These are phyloP conservation scores for Mycena indigotica DNA, from an alignment of 768 basidiomycete genomes.

Conservation along the genomic window DNA sequence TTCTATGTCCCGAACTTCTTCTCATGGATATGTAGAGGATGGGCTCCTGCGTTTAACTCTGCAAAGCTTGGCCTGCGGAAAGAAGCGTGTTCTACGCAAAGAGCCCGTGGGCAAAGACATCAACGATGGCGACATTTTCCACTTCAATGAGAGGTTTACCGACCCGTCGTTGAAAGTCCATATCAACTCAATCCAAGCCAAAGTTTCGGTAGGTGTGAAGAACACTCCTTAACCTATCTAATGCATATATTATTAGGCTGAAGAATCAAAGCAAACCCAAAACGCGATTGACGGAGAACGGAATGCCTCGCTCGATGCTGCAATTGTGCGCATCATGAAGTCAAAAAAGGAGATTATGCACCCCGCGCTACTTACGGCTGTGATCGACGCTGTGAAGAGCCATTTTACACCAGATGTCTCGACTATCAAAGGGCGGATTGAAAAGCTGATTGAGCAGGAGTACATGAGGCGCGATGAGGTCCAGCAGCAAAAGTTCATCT, in stretches of 20 bases:
- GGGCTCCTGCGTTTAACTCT: slow-evolving; percentile 79
- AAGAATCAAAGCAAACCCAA: slow-evolving; percentile 84
- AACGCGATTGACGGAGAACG: slow-evolving; percentile 85
- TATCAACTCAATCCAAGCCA: slow-evolving; percentile 95
- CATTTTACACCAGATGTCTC: slow-evolving; percentile 86
- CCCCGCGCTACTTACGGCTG: slow-evolving; percentile 77
- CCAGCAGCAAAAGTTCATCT: slow-evolving; percentile 72
- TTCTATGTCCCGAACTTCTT: slow-evolving; percentile 17
- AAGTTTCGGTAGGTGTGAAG: slow-evolving; percentile 72
- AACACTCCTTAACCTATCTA: slow-evolving; percentile 2
- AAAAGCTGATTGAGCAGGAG: slow-evolving; percentile 80
- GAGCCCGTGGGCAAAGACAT: slow-evolving; percentile 79
- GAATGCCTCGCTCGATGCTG: slow-evolving; percentile 84
- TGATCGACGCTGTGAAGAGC: slow-evolving; percentile 83
- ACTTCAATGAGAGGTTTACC: slow-evolving; percentile 80
- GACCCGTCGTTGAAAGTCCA: slow-evolving; percentile 79
- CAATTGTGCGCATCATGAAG: slow-evolving; percentile 97
- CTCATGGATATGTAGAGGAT: slow-evolving; percentile 51
- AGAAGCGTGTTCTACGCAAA: slow-evolving; percentile 86
- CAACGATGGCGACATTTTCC: slow-evolving; percentile 71
- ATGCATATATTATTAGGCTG: slow-evolving; percentile 52
- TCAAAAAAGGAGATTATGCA: slow-evolving; percentile 81
- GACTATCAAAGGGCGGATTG: slow-evolving; percentile 84
- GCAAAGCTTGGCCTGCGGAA: slow-evolving; percentile 91
- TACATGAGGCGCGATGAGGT: slow-evolving; percentile 79